A percentile compares a stretch with the other conserved stretches of the same genome.
Conservation (phyloP, 352 stramenopile genomes). For the Phytophthora idaei region DNA sequence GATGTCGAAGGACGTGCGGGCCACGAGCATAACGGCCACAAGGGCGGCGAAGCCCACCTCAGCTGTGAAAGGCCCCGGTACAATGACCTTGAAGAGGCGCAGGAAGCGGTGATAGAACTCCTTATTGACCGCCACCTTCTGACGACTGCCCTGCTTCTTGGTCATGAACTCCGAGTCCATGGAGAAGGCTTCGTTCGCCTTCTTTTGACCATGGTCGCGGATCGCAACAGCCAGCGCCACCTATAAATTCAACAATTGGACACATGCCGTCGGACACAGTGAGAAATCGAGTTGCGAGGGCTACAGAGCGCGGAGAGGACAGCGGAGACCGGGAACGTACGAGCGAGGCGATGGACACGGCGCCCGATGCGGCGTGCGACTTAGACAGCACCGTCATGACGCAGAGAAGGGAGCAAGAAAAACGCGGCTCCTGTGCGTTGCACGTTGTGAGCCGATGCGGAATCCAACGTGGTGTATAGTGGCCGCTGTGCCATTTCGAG, state of each 20-base stretch:
- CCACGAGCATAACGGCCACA: slow-evolving; percentile 64
- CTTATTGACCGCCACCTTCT: slow-evolving; percentile 74
- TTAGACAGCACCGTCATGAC: slow-evolving; percentile 70
- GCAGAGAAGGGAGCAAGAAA: background rate
- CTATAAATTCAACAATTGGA: slow-evolving; percentile 26
- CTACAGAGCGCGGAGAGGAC: background rate
- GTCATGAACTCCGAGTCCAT: slow-evolving; percentile 78
- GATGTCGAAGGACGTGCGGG: slow-evolving; percentile 82
- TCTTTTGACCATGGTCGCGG: slow-evolving; percentile 63
- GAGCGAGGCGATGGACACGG: slow-evolving; percentile 48
- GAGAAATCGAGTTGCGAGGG: background rate
- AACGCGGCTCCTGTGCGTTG: slow-evolving; percentile 1
- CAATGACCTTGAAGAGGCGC: slow-evolving; percentile 76
- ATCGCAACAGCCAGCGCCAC: slow-evolving; percentile 69
- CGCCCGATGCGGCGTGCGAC: slow-evolving; percentile 46
- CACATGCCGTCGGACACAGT: slow-evolving; percentile 17
- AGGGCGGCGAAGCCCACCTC: slow-evolving; percentile 73
- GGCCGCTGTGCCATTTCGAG: background rate
- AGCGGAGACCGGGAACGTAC: slow-evolving; percentile 30
- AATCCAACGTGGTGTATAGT: slow-evolving; percentile 6
- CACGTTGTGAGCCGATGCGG: slow-evolving; percentile 23
- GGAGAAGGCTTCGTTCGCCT: slow-evolving; percentile 48
- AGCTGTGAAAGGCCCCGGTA: slow-evolving; percentile 67
- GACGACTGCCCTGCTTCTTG: slow-evolving; percentile 71
- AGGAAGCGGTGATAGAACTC: slow-evolving; percentile 70